A percentile compares a stretch with the other conserved stretches of the same genome.
Conservation (phyloP, 2,329 filamentous ascomycete species). For the Trichoderma guizhouense region DNA sequence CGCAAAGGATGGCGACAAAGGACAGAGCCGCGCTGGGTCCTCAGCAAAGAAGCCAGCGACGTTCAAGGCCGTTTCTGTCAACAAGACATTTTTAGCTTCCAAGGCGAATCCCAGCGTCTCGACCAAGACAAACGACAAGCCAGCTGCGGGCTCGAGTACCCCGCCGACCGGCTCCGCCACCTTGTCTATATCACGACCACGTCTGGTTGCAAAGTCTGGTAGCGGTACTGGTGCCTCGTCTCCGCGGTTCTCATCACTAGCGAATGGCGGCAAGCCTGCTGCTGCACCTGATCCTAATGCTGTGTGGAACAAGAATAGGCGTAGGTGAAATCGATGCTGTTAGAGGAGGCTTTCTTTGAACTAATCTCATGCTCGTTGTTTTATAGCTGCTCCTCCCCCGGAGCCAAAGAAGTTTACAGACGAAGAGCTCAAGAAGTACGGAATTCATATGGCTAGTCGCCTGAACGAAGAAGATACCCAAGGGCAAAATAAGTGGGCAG, state of each 20-base stretch:
- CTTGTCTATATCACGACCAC: slow-evolving; percentile 58
- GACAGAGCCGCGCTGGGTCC: slow-evolving; percentile 56
- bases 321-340: slow-evolving; percentile 46
- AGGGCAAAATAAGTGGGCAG: slow-evolving; percentile 81
- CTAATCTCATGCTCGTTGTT: slow-evolving; percentile 24
- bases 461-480: slow-evolving; percentile 70
- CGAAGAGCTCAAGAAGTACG: slow-evolving; percentile 81
- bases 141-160: slow-evolving; percentile 44
- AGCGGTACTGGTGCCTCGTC: slow-evolving; percentile 54
- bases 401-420: slow-evolving; percentile 82
- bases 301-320: slow-evolving; percentile 88
- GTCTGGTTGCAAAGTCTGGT: slow-evolving; percentile 73
- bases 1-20: slow-evolving; percentile 54
- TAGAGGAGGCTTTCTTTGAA: not conserved
- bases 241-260: slow-evolving; percentile 38
- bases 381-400: slow-evolving; percentile 56
- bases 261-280: slow-evolving; percentile 58
- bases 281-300: slow-evolving; percentile 66
- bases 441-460: slow-evolving; percentile 79
- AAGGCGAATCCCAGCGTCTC: slow-evolving; percentile 53
- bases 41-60: slow-evolving; percentile 69
- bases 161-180: slow-evolving; percentile 45
- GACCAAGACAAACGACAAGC: slow-evolving; percentile 52
- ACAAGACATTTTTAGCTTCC: slow-evolving; percentile 76
- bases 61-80: slow-evolving; percentile 84